A percentile compares a stretch with the other conserved stretches of the same genome.
phyloP scores from a whole-genome alignment of 2,329 filamentous ascomycete species.

The Trichoderma lentiforme region DNA sequence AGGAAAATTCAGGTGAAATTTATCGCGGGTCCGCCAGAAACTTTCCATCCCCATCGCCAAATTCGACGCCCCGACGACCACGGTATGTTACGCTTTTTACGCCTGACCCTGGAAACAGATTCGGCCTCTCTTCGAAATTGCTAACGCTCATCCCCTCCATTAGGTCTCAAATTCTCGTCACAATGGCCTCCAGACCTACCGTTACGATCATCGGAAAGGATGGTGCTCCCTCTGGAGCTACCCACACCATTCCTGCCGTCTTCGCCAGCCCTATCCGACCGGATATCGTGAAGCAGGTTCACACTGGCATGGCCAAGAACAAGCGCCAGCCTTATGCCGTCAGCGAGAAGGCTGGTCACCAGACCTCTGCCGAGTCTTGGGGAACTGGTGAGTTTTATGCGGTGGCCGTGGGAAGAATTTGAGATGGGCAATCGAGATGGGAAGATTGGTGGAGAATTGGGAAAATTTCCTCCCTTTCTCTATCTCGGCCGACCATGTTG shows the following conservation, averaged over 20 bases:
- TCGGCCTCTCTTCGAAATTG: background rate
- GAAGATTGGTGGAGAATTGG: background rate
- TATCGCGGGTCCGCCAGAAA: constrained; percentile 31
- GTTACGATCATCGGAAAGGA: constrained; percentile 96
- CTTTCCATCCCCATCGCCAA: constrained; percentile 34
- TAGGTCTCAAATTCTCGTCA: constrained; percentile 43
- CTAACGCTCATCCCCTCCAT: constrained; percentile 18
- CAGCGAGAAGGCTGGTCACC: constrained; percentile 99
- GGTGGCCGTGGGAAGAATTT: background rate
- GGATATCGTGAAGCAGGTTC: constrained; percentile 98
- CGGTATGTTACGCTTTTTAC: constrained; percentile 31
- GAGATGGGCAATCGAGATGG: background rate
- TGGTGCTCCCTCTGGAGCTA: constrained; percentile 85
- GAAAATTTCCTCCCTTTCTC: background rate
- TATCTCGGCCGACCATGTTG: background rate
- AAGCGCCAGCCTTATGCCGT: constrained; percentile 99
- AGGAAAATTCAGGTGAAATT: constrained; percentile 39
- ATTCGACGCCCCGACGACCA: constrained; percentile 40
- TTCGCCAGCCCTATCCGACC: constrained; percentile 97
- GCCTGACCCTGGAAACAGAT: background rate
- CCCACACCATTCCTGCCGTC: constrained; percentile 90
- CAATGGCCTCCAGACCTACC: constrained; percentile 94
- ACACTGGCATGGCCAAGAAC: constrained; percentile 99
- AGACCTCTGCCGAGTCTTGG: constrained; percentile 99
- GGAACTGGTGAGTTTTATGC: constrained; percentile 77